phyloP scores from a whole-genome alignment of 2,329 filamentous ascomycete genomes.

The Aspergillus oerlinghausenensis region DNA sequence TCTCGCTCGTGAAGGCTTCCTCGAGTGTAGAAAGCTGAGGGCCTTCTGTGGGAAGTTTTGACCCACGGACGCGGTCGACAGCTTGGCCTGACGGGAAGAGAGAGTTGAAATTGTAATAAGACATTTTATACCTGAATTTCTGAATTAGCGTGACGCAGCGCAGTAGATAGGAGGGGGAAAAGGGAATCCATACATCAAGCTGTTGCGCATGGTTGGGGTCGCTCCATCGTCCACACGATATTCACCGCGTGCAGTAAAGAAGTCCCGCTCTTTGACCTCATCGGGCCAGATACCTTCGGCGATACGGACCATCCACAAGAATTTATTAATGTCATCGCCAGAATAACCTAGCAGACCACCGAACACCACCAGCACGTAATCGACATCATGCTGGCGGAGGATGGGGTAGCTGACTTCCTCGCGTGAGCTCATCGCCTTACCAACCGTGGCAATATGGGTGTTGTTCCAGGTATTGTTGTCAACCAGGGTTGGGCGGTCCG shows the following conservation, averaged over 20 bases:
- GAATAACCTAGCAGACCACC: conserved; percentile 95
- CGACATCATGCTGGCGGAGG: conserved; percentile 96
- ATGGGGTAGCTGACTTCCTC: conserved; percentile 99
- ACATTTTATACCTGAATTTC: conserved; percentile 92
- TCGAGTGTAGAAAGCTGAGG: conserved; percentile 85
- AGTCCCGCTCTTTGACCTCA: conserved; percentile 93
- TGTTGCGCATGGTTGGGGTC: conserved; percentile 97
- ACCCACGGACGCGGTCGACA: conserved; percentile 79
- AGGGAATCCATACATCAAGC: conserved; percentile 73
- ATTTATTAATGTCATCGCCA: conserved; percentile 99
- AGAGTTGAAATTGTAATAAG: conserved; percentile 93
- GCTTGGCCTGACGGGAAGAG: conserved; percentile 92
- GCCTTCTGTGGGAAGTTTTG: conserved; percentile 73
- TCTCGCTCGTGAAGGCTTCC: conserved; percentile 97
- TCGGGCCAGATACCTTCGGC: conserved; percentile 99
- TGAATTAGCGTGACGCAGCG: conserved; percentile 16
- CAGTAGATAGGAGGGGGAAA: neutral
- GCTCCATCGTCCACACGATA: conserved; percentile 92
- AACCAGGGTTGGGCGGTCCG: conserved; percentile 90
- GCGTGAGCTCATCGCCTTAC: conserved; percentile 95
- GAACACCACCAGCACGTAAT: conserved; percentile 97
- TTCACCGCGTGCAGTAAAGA: conserved; percentile 89
- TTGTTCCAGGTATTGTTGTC: conserved; percentile 99
- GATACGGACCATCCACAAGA: conserved; percentile 99
- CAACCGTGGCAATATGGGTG: conserved; percentile 97